Evolutionary conservation across 768 basidiomycete genomes (phyloP).

Genomic region (Holtermanniella nyarrowii): DNA sequence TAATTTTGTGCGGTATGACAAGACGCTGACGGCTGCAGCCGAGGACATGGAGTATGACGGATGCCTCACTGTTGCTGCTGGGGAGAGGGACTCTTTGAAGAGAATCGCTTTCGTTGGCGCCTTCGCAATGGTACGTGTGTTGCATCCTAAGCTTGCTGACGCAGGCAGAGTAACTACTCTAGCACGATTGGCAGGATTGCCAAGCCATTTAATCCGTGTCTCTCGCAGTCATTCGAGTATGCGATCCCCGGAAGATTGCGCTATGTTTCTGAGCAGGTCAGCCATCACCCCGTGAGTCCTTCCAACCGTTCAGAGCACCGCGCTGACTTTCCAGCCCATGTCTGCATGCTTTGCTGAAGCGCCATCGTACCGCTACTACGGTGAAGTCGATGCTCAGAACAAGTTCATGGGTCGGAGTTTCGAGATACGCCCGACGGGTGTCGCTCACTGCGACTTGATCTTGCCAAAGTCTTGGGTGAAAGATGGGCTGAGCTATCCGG

Average conservation of each 20-base stretch:
- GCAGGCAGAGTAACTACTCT: constrained; percentile 61
- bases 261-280: constrained; percentile 92
- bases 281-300: constrained; percentile 63
- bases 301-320: not conserved
- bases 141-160: not conserved
- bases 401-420: constrained; percentile 95
- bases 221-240: constrained; percentile 94
- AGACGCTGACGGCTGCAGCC: constrained; percentile 33
- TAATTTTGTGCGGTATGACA: not conserved
- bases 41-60: constrained; percentile 98
- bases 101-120: constrained; percentile 88
- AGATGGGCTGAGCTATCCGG: constrained; percentile 38
- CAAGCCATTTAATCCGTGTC: constrained; percentile 94
- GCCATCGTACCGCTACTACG: constrained; percentile 79
- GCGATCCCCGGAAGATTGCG: constrained; percentile 80
- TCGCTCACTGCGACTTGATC: constrained; percentile 75
- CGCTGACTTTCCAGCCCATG: constrained; percentile 50
- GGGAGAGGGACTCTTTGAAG: constrained; percentile 62
- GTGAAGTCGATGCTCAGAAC: constrained; percentile 86
- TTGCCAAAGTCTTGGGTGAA: constrained; percentile 56
- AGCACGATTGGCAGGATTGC: constrained; percentile 93
- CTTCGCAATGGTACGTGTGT: constrained; percentile 65
- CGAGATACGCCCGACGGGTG: constrained; percentile 90
- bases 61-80: constrained; percentile 75
- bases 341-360: constrained; percentile 93